A percentile compares a stretch with the other conserved stretches of the same genome.
Evolutionary conservation across 495 filamentous ascomycete genomes (phyloP).

Genomic region (Penicillium flavigenum): DNA sequence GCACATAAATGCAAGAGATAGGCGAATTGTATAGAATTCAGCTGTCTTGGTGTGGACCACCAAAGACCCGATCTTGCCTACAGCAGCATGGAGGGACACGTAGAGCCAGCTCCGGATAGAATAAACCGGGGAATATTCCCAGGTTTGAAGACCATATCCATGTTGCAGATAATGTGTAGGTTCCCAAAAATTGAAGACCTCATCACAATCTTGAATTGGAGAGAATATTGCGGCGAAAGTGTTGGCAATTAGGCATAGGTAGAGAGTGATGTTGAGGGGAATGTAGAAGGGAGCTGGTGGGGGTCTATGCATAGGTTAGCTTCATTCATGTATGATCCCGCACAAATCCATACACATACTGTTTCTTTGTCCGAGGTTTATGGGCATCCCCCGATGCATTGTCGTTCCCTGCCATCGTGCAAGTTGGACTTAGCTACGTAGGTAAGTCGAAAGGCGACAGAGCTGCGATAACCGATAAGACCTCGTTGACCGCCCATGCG

Average conservation of each 20-base stretch:
- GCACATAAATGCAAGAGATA: conserved; percentile 70
- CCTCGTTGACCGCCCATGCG: conserved; percentile 33
- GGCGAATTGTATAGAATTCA: conserved; percentile 86
- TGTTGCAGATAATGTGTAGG: conserved; percentile 92
- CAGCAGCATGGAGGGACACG: conserved; percentile 74
- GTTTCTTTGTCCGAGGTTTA: conserved; percentile 30
- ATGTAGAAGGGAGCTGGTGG: conserved; percentile 61
- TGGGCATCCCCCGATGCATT: conserved; percentile 4
- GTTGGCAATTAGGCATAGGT: conserved; percentile 71
- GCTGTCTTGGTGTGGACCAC: conserved; percentile 58
- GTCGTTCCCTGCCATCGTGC: conserved; percentile 18
- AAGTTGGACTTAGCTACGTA: neutral
- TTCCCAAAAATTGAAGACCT: conserved; percentile 99
- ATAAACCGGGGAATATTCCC: conserved; percentile 97
- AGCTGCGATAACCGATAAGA: conserved; percentile 35
- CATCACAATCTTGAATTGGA: conserved; percentile 97
- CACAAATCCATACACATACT: conserved; percentile 22
- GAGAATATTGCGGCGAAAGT: conserved; percentile 74
- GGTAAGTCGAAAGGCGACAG: conserved; percentile 1
- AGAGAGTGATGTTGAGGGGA: conserved; percentile 72
- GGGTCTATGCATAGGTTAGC: conserved; percentile 36
- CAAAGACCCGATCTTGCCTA: conserved; percentile 63
- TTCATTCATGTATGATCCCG: neutral
- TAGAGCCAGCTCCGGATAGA: conserved; percentile 97
- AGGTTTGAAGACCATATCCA: conserved; percentile 93